Base-by-base conservation (phyloP, 2,329 filamentous ascomycete species). In the Neofusicoccum sp. region DNA sequence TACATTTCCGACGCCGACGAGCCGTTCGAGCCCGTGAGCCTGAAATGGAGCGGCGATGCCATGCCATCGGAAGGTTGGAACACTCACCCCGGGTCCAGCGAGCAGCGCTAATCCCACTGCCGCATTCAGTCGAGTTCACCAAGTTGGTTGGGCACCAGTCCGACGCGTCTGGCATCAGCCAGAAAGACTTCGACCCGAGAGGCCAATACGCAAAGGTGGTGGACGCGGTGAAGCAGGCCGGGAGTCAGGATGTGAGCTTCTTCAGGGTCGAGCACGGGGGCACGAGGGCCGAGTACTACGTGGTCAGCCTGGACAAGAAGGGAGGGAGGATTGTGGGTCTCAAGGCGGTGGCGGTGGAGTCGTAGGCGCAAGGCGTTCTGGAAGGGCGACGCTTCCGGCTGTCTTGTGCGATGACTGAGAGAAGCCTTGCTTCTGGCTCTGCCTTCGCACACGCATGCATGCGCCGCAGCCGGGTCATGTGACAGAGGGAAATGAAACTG, bases 1-100 rank as follows among this genome's bases (percentile, higher is more conserved):
- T 96, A 95, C 74, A 75, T 84, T 14, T 95, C 89, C 63, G 93
- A 96, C 62, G 86, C 90, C 31, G 92, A 96, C 72, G 91, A 96
- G 79, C 87, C 89, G 4, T 96, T 96, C 74, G 86, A 89, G 72
- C 85, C 86, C 3, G 90, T 96, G 5, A 85, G 83, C 58, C 73
- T 96, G 66, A 81, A 80, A 65, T 90, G 83, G 77, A 74, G 79
- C 20, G 81, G 82, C 64, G 75, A 71, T 53, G 79, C 79, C 3
- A 69, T 89, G 67, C 85, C 87, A 1, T 80, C 84, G 65, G 86
- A 61, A 61, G 59, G 59, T 61, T 16, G 12, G 34, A 14, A 33
- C n/a, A 41, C 30, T 88, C 73, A 80, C 86, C 24, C 33, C 12
- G 24, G 16, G 33, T 12, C 9, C 20, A 40, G 43, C 20, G n/a